These are phyloP conservation scores for Daldinia eschscholtzii DNA, from an alignment of 2,329 filamentous ascomycete species.

Conservation along the genomic window DNA sequence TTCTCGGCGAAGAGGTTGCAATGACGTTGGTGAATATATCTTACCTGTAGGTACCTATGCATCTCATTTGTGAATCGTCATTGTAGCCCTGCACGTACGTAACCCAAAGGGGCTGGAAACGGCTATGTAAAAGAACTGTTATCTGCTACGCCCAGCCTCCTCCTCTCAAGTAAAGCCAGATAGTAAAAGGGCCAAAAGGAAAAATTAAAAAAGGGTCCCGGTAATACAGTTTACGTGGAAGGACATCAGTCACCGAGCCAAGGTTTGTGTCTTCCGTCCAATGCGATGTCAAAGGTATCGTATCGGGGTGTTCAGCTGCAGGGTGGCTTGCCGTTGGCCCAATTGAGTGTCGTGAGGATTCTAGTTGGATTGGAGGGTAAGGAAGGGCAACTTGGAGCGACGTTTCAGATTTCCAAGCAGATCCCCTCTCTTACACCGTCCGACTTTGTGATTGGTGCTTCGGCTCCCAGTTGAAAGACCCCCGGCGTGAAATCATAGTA, in stretches of 20 bases:
- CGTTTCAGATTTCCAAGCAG: conserved; percentile 44
- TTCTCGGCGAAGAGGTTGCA: conserved; percentile 21
- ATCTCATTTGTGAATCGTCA: conserved; percentile 2
- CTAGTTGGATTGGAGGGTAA: conserved; percentile 30
- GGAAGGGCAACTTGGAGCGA: conserved; percentile 38
- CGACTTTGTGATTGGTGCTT: conserved; percentile 35
- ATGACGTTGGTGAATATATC: conserved; percentile 7
- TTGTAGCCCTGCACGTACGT: conserved; percentile 7
- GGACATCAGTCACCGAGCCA: conserved; percentile 34
- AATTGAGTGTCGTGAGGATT: conserved; percentile 34
- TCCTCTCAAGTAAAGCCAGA: conserved; percentile 3
- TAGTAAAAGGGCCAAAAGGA: background rate
- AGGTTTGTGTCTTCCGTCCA: conserved; percentile 30
- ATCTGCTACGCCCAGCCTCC: conserved; percentile 15
- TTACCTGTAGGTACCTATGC: background rate
- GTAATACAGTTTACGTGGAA: conserved; percentile 42
- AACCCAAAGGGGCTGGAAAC: conserved; percentile 21
- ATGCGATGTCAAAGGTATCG: conserved; percentile 28
- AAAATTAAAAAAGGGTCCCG: background rate
- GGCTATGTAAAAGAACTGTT: conserved; percentile 5
- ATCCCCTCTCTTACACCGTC: conserved; percentile 31
- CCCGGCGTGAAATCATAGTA: conserved; percentile 31
- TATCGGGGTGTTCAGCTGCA: conserved; percentile 33
- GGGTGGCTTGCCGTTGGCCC: conserved; percentile 36
- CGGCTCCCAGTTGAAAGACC: conserved; percentile 27